Evolutionary conservation across 202 grass and related monocot species (phyloP), one percentile per base, ranked within the genome.

Genomic region (Carex arenaria): DNA sequence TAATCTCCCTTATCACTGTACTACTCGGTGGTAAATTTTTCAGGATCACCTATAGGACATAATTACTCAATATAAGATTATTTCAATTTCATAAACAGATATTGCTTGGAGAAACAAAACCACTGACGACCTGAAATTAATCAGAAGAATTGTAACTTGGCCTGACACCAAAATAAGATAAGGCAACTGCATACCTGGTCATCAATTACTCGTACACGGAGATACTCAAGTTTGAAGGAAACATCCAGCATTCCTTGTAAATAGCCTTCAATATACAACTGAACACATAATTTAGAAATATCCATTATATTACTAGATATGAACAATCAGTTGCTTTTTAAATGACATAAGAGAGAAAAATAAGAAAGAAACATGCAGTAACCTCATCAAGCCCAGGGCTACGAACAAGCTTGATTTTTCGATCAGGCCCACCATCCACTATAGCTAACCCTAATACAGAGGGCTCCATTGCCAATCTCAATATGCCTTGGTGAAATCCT

Each of bases 391-490:
- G 86, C 47, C 93, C 93, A 31, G 90, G 83, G 61, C 81, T 91
- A 67, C 64, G 87, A 86, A 91, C 93, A 75, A 96, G 93, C 87
- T 96, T 96, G 84, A 96, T 96, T 78, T 91, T 96, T 89, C 89
- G 86, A 75, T 96, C 89, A 4, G 93, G 90, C 51, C 93, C 93
- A 72, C 93, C 93, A 75, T 93, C 90, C 85, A 93, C 69, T 88
- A 93, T 90, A 86, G 93, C 90, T 79, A 91, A 87, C 71, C 93
- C 93, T 85, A 96, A 85, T 3, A 96, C 79, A 77, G 93, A 96
- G 86, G 93, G 93, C 73, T 96, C 93, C 93, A 96, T 96, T 71
- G 93, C 93, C 84, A 96, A 89, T 80, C 89, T 96, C 81, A 93
- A 83, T 76, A 96, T 87, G 73, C 93, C 93, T 85, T 89, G 91